Evolutionary conservation across 2,329 filamentous ascomycete species (phyloP).

Genomic region (Aciculosporium take): DNA sequence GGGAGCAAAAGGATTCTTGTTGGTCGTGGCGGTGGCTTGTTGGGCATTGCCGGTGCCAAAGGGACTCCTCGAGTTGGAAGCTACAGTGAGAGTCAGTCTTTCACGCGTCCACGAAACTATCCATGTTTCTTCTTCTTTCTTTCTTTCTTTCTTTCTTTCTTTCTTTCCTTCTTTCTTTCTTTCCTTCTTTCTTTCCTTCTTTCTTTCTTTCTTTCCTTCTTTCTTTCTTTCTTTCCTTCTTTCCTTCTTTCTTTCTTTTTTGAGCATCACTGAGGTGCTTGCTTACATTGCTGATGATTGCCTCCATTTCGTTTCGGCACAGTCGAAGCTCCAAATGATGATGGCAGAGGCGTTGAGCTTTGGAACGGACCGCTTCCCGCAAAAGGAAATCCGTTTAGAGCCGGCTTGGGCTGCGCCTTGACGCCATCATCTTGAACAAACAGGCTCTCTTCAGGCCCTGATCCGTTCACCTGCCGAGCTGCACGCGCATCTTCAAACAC

Average conservation of each 20-base stretch:
- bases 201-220: background rate
- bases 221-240: background rate
- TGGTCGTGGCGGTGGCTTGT: background rate
- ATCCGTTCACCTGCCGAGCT: conserved; percentile 6
- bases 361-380: background rate
- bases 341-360: background rate
- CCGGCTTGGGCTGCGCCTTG: background rate
- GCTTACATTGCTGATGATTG: conserved; percentile 1
- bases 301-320: background rate
- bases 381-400: background rate
- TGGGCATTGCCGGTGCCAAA: conserved; percentile 1
- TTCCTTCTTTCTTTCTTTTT: background rate
- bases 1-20: conserved; percentile 5
- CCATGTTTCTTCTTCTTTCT: background rate
- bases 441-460: conserved; percentile 14
- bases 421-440: conserved; percentile 13
- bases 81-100: background rate
- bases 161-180: background rate
- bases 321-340: background rate
- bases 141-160: background rate
- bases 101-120: background rate
- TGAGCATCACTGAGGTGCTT: background rate
- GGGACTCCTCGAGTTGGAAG: conserved; percentile 1
- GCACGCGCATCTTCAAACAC: conserved; percentile 25
- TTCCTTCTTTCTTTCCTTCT: background rate